A percentile compares a stretch with the other conserved stretches of the same genome.
Evolutionary conservation across 2,329 filamentous ascomycete genomes (phyloP).

Genomic region (Aspergillus felis): DNA sequence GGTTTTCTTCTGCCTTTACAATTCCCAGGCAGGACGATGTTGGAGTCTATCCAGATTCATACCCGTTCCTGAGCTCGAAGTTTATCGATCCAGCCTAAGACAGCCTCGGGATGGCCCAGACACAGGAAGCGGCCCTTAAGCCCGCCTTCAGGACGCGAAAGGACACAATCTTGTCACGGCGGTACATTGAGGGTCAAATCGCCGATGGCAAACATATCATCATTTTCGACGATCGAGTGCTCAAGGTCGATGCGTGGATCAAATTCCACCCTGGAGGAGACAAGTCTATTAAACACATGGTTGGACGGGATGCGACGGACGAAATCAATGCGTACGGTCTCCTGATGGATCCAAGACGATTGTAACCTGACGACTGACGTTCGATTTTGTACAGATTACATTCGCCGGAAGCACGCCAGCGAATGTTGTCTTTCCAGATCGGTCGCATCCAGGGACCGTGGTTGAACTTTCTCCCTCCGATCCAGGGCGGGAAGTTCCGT

Average conservation of each 20-base stretch:
- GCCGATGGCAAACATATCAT: constrained; percentile 75
- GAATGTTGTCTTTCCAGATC: constrained; percentile 80
- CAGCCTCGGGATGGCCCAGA: constrained; percentile 4
- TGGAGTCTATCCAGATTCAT: not conserved
- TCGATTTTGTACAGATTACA: constrained; percentile 61
- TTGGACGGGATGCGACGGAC: constrained; percentile 89
- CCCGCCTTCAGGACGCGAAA: constrained; percentile 32
- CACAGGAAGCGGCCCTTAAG: constrained; percentile 2
- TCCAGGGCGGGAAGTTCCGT: constrained; percentile 81
- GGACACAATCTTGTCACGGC: constrained; percentile 52
- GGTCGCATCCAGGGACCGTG: constrained; percentile 76
- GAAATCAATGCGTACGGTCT: constrained; percentile 78
- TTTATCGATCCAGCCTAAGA: constrained; percentile 1
- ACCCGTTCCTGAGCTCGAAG: not conserved
- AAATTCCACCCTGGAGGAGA: constrained; percentile 88
- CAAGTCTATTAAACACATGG: constrained; percentile 87
- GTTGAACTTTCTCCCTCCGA: constrained; percentile 84
- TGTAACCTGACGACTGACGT: constrained; percentile 10
- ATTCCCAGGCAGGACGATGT: not conserved
- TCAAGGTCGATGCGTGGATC: constrained; percentile 86
- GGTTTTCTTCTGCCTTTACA: not conserved
- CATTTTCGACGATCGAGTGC: constrained; percentile 73
- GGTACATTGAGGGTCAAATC: constrained; percentile 76
- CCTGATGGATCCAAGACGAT: constrained; percentile 6
- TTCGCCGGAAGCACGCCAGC: constrained; percentile 68